These are phyloP conservation scores for Haematococcus sp. DNA, from an alignment of 139 green algal genomes.

Conservation along the genomic window DNA sequence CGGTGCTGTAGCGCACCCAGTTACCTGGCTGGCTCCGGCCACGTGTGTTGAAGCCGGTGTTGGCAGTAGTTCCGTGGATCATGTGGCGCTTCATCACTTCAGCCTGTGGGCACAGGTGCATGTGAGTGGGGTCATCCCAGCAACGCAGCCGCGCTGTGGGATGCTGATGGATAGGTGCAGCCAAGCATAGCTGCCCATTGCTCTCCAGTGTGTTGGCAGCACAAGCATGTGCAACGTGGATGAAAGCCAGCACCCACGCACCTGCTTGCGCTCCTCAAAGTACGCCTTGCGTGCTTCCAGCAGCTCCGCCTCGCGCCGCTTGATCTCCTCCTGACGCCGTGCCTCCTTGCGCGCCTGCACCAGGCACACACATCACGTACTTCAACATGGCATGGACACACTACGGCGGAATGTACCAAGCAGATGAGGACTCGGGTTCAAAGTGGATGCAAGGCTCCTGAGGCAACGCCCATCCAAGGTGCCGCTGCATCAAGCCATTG, in stretches of 20 bases:
- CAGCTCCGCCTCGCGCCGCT: conserved; percentile 40
- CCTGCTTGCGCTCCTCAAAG: conserved; percentile 43
- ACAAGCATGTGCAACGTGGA: no score
- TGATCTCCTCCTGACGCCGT: conserved; percentile 32
- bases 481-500: no score
- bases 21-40: background rate
- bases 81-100: conserved; percentile 23
- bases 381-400: no score
- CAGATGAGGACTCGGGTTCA: background rate
- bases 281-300: conserved; percentile 45
- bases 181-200: no score
- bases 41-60: background rate
- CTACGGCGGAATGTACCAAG: no score
- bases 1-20: background rate
- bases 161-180: no score
- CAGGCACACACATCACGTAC: background rate
- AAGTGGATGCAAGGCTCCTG: no score
- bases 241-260: no score
- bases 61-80: conserved; percentile 14
- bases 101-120: background rate
- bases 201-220: no score
- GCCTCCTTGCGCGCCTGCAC: conserved; percentile 33
- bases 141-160: no score
- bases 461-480: no score
- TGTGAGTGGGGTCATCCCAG: no score